Evolutionary conservation across 495 filamentous ascomycete genomes (phyloP).

Genomic region (Chaetomidium leptoderma): DNA sequence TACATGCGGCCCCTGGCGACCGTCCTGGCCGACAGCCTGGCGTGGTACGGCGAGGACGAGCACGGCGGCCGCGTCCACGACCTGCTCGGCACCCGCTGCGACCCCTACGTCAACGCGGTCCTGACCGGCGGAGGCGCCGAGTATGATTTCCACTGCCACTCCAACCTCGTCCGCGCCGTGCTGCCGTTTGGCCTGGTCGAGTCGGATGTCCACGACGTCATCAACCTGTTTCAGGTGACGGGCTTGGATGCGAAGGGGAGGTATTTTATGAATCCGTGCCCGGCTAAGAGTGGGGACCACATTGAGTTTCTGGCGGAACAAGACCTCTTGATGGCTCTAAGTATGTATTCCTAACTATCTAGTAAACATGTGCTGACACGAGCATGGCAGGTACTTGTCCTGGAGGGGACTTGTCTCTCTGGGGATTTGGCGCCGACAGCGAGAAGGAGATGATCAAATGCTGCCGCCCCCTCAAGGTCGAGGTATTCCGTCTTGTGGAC

Average conservation of each 20-base stretch:
- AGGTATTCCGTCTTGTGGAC: constrained; percentile 61
- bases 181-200: constrained; percentile 63
- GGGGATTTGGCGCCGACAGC: constrained; percentile 68
- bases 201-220: constrained; percentile 71
- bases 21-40: constrained; percentile 65
- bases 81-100: constrained; percentile 71
- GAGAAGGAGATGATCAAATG: constrained; percentile 64
- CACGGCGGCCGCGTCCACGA: constrained; percentile 63
- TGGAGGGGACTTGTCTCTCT: constrained; percentile 66
- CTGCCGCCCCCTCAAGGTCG: constrained; percentile 67
- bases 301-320: constrained; percentile 77
- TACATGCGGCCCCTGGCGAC: constrained; percentile 71
- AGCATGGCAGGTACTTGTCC: constrained; percentile 41
- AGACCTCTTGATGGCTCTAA: constrained; percentile 69
- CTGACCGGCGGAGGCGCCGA: constrained; percentile 62
- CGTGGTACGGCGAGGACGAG: constrained; percentile 48
- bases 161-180: constrained; percentile 70
- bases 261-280: constrained; percentile 73
- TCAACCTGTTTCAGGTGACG: constrained; percentile 80
- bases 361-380: constrained; percentile 26
- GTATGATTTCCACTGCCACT: constrained; percentile 79
- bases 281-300: constrained; percentile 59
- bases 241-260: constrained; percentile 64
- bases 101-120: constrained; percentile 69
- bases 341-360: constrained; percentile 24